Conservation (phyloP, 352 stramenopile species). For the Aphanomyces astaci region DNA sequence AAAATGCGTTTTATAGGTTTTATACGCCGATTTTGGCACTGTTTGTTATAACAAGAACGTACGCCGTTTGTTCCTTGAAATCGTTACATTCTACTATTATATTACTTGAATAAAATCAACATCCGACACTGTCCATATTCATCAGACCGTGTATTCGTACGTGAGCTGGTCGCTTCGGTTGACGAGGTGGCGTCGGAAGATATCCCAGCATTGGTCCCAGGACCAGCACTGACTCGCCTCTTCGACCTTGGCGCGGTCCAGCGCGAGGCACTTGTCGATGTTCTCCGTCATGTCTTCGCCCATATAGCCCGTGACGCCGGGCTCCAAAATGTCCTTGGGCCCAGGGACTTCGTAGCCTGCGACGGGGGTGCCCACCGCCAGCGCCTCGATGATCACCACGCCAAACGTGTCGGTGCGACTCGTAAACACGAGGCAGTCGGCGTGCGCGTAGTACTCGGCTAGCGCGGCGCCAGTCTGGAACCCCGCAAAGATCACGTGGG, state of each 20-base stretch:
- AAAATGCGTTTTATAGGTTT: too few relatives aligned
- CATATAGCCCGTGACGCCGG: conserved; percentile 8
- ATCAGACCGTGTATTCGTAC: conserved; percentile 7
- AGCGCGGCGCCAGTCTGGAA: conserved; percentile 8
- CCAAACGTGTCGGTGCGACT: conserved; percentile 12
- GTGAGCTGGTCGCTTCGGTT: conserved; percentile 7
- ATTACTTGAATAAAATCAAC: too few relatives aligned
- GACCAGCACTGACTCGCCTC: conserved; percentile 12
- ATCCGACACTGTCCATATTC: too few relatives aligned
- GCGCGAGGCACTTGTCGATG: conserved; percentile 2
- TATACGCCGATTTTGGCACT: too few relatives aligned
- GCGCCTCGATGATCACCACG: conserved; percentile 17
- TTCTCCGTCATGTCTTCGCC: conserved; percentile 8
- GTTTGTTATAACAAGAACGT: too few relatives aligned
- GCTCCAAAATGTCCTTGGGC: conserved; percentile 19
- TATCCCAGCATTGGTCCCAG: conserved; percentile 16
- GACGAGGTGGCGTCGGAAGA: conserved; percentile 14
- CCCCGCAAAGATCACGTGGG: conserved; percentile 5
- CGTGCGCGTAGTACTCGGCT: conserved; percentile 14
- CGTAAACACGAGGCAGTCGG: conserved; percentile 9
- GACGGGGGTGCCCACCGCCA: conserved; percentile 12
- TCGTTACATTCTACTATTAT: too few relatives aligned
- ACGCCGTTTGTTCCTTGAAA: too few relatives aligned
- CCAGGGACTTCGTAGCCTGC: conserved; percentile 6
- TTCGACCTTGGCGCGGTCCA: conserved; percentile 11